Evolutionary conservation across 2,329 filamentous ascomycete species (phyloP).

Genomic region (Cytospora piceicola): DNA sequence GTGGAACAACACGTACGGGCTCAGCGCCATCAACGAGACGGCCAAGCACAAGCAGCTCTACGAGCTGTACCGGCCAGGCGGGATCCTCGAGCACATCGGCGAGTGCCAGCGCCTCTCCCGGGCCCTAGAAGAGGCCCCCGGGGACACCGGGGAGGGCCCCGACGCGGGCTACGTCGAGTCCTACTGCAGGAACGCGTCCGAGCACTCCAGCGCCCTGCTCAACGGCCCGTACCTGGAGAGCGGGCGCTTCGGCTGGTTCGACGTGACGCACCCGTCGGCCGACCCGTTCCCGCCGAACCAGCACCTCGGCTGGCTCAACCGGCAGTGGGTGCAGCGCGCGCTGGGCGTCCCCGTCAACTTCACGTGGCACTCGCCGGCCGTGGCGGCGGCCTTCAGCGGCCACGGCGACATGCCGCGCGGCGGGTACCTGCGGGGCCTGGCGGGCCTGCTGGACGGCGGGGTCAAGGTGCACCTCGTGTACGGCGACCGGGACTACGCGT

Average conservation of each 20-base stretch:
- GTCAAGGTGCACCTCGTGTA: constrained; percentile 60
- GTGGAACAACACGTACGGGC: constrained; percentile 52
- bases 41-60: constrained; percentile 50
- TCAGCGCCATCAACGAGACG: constrained; percentile 54
- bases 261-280: constrained; percentile 54
- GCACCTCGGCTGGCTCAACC: constrained; percentile 60
- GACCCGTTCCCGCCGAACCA: constrained; percentile 59
- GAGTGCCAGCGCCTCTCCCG: constrained; percentile 48
- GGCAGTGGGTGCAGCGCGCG: constrained; percentile 56
- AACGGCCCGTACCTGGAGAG: constrained; percentile 13
- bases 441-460: constrained; percentile 56
- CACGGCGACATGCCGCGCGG: constrained; percentile 39
- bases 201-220: background rate
- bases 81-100: constrained; percentile 54
- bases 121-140: constrained; percentile 37
- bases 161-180: constrained; percentile 24
- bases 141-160: constrained; percentile 44
- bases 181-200: constrained; percentile 21
- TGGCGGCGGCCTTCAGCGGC: constrained; percentile 46
- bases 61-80: constrained; percentile 48
- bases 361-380: constrained; percentile 47
- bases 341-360: constrained; percentile 65
- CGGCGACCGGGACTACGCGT: constrained; percentile 59
- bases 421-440: constrained; percentile 46
- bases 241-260: constrained; percentile 54